Conservation (phyloP, 225 moss, liverwort and hornwort species). For the Climacium dendroides region DNA sequence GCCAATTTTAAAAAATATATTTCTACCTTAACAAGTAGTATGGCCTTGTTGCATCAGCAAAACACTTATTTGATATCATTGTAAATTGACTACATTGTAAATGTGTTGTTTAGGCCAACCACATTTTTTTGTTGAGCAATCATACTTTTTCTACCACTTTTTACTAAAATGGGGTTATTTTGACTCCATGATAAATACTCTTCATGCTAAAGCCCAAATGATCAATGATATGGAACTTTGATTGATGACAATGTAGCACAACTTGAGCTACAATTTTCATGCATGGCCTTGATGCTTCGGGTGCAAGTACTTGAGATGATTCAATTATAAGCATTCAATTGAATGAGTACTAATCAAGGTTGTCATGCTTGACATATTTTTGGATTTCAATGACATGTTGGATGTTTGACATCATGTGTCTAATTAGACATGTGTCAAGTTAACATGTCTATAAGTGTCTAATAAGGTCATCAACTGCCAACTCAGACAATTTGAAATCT, state of each 20-base stretch:
- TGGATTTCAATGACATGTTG: too few species aligned
- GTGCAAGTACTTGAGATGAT: background rate
- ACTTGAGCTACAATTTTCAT: accelerated
- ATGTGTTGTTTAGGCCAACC: accelerated
- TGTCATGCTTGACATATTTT: too few species aligned
- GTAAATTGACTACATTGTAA: background rate
- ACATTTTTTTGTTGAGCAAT: background rate
- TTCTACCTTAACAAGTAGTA: too few species aligned
- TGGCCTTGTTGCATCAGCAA: too few species aligned
- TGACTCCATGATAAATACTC: background rate
- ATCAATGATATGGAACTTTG: background rate
- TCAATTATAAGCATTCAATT: background rate
- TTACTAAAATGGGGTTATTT: background rate
- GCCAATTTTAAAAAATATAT: background rate
- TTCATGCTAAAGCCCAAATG: background rate
- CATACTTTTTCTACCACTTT: background rate
- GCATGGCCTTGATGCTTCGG: accelerated
- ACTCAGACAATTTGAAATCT: too few species aligned
- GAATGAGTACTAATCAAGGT: too few species aligned
- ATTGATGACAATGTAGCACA: background rate
- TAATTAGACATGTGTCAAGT: too few species aligned
- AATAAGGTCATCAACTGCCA: too few species aligned
- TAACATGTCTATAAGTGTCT: too few species aligned
- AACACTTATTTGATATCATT: background rate
- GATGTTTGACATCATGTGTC: too few species aligned